Percentiles rank a stretch among this genome's conserved stretches.
Evolutionary conservation across 75 land plant genomes (phyloP).

Genomic region (Pseudotsuga menziesii): DNA sequence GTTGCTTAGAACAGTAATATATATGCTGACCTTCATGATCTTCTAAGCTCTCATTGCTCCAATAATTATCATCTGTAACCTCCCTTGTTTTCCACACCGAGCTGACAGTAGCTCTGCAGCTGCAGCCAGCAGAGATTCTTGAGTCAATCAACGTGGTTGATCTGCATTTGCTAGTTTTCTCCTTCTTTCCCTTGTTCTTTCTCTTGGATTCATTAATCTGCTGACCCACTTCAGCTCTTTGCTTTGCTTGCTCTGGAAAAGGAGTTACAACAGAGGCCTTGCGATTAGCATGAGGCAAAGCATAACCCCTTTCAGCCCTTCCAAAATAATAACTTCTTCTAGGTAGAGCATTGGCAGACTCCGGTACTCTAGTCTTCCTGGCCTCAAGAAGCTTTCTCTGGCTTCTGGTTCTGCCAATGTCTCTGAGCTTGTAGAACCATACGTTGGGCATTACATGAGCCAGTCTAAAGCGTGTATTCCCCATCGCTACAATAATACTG

Average conservation of each 20-base stretch:
- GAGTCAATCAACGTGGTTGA: background rate
- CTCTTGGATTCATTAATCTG: background rate
- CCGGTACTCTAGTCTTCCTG: background rate
- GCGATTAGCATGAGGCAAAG: background rate
- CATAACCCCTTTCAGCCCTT: background rate
- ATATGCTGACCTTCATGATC: background rate
- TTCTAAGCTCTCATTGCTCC: slow-evolving; percentile 1
- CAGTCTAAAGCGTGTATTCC: background rate
- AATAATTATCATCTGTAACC: background rate
- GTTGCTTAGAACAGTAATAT: no score
- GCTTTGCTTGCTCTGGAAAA: background rate
- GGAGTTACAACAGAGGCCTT: background rate
- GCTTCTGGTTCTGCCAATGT: background rate
- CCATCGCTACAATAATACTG: background rate
- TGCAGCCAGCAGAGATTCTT: background rate
- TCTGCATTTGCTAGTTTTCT: background rate
- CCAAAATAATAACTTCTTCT: slow-evolving; percentile 1
- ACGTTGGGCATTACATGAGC: slow-evolving; percentile 8
- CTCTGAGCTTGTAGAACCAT: slow-evolving; percentile 13
- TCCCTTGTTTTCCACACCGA: background rate
- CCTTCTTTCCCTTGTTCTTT: background rate
- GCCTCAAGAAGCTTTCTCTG: background rate
- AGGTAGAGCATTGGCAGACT: background rate
- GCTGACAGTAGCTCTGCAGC: slow-evolving; percentile 3
- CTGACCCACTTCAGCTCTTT: background rate